A percentile compares a stretch with the other conserved stretches of the same genome.
Conservation (phyloP, 2,329 filamentous ascomycete genomes). For the Magnaporthiopsis incrustans region DNA sequence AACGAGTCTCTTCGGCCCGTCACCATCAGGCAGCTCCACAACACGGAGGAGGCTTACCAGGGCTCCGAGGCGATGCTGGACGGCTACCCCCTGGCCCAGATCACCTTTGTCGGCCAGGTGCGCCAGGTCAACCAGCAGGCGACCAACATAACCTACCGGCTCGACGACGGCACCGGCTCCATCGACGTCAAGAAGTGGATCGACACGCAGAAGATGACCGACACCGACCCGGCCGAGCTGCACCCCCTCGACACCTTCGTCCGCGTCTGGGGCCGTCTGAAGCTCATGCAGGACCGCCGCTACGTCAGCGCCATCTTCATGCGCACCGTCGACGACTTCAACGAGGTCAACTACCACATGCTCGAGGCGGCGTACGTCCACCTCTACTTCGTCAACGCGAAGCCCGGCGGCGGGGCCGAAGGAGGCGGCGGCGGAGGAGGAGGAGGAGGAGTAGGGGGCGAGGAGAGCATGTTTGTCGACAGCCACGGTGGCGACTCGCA, state of each 20-base stretch:
- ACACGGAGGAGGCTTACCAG: conserved; percentile 68
- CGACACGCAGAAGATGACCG: conserved; percentile 51
- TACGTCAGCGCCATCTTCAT: conserved; percentile 76
- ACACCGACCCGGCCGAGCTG: conserved; percentile 30
- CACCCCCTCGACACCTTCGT: conserved; percentile 72
- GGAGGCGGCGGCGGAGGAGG: conserved; percentile 26
- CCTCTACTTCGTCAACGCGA: conserved; percentile 70
- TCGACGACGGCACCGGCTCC: conserved; percentile 90
- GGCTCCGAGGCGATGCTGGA: conserved; percentile 77
- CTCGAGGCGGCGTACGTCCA: conserved; percentile 87
- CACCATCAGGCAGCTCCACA: conserved; percentile 89
- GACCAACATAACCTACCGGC: conserved; percentile 84
- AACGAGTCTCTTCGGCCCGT: conserved; percentile 88
- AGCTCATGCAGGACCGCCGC: conserved; percentile 74
- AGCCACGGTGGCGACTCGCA: conserved; percentile 30
- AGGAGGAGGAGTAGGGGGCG: conserved; percentile 28
- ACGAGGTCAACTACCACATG: conserved; percentile 89
- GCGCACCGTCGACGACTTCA: conserved; percentile 71
- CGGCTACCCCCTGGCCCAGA: conserved; percentile 60
- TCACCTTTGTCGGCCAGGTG: conserved; percentile 86
- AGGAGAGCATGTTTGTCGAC: conserved; percentile 50
- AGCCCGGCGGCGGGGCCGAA: conserved; percentile 34
- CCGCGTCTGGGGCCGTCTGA: conserved; percentile 77
- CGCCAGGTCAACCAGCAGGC: conserved; percentile 77
- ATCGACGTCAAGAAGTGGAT: conserved; percentile 90